A percentile compares a stretch with the other conserved stretches of the same genome.
Evolutionary conservation across 148 eudicot genomes (phyloP).

Genomic region (Diospyros lotus): DNA sequence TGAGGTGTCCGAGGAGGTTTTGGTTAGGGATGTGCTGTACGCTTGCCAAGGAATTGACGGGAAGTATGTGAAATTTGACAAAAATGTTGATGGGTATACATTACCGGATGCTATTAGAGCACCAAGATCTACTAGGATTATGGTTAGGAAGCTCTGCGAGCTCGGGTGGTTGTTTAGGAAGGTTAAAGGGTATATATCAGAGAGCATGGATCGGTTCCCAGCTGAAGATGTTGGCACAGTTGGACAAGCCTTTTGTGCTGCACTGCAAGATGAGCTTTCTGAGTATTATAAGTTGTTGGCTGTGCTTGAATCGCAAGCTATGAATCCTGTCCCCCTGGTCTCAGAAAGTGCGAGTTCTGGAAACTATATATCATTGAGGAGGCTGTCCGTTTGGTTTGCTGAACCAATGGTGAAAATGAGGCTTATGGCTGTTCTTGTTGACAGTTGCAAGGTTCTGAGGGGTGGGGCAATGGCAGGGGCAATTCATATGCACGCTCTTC

Average conservation of each 20-base stretch:
- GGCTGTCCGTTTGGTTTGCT: constrained; percentile 86
- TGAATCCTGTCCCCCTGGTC: constrained; percentile 88
- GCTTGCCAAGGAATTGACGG: constrained; percentile 96
- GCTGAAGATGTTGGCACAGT: constrained; percentile 88
- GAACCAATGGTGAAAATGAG: constrained; percentile 97
- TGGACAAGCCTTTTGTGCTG: constrained; percentile 95
- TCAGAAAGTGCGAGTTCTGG: constrained; percentile 58
- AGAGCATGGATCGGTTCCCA: constrained; percentile 65
- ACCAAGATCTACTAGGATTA: constrained; percentile 63
- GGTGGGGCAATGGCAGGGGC: constrained; percentile 99
- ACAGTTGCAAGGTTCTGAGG: constrained; percentile 77
- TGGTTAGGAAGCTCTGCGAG: constrained; percentile 68
- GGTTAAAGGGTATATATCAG: constrained; percentile 68
- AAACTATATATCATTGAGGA: constrained; percentile 79
- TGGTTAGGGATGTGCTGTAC: constrained; percentile 87
- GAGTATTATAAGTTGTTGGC: constrained; percentile 91
- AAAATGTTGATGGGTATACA: constrained; percentile 49
- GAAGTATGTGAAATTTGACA: constrained; percentile 62
- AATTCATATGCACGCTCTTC: constrained; percentile 95
- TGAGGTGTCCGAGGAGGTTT: constrained; percentile 81
- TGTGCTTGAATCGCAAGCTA: constrained; percentile 79
- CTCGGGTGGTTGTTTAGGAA: constrained; percentile 91
- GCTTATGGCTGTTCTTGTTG: constrained; percentile 92
- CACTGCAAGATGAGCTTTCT: constrained; percentile 88
- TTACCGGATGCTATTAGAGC: constrained; percentile 52